Evolutionary conservation across 106 monocot genomes (phyloP), one percentile per base, ranked within the genome.

Genomic region (Allium cepa): DNA sequence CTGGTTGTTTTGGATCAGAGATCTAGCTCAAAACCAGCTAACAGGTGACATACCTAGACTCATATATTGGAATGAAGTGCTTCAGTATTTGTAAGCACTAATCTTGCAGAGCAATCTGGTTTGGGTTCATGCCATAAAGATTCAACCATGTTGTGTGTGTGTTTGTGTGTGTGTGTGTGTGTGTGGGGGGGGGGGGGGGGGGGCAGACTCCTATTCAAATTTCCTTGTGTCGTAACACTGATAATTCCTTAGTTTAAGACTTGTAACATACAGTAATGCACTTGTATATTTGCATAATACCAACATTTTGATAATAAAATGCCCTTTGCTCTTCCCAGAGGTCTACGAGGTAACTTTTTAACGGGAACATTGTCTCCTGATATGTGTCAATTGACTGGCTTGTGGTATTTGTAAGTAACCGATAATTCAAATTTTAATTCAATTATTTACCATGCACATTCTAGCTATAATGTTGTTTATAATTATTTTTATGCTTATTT

Each of bases 61-160:
- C 47, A 78, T 99, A 18, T 99, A 92, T 79, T 92, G 97, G 97
- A 99, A 90, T 69, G 97, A 99, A 69, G 97, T 92, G 27, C 75
- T 99, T 68, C 89, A 99, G 71, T 99, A 92, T 66, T 69, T 99
- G 92, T 99, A 60, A 83, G 84, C 22, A 71, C 10, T 55, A 1
- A 10, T 53, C 13, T 22, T 22, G 22, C 22, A 22, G 22, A 22
- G 22, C 22, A 22, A 22, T 22, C 22, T 22, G 22, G 1, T 22
- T 22, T 22, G 22, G 22, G 22, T 22, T 22, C 22, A 22, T 22
- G 1, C 22, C 22, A 22, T 22, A 22, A 1, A 22, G 22, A 22
- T 22, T 22, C 1, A 22, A 22, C 22, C 22, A 0, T 22, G 22
- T 22, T 22, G 22, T 22, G 22, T 0, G 22, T n/a, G n/a, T n/a